Base-by-base conservation (phyloP, 2,329 filamentous ascomycete genomes). In the Bipolaris sorokiniana region DNA sequence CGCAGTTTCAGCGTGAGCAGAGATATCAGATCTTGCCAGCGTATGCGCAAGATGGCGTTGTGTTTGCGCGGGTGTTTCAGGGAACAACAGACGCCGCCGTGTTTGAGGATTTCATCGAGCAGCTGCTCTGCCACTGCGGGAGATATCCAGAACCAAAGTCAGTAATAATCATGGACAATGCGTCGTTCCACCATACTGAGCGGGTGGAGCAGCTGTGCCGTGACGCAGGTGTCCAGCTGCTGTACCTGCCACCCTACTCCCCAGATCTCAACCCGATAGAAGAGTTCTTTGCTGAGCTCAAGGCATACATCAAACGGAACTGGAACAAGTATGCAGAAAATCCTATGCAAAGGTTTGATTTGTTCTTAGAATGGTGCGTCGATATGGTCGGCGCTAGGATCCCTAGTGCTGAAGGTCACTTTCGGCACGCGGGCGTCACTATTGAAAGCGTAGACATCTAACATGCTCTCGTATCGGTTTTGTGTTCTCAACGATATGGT, bases 241-340 rank as follows among this genome's bases (percentile, higher is more conserved):
- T 68, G 36, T 76, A 70, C 59, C 53, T 78, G 37, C 68, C 74
- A 28, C 73, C 66, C 11, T 78, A 77, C 59, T 77, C 69, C 26
- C 74, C 72, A 16, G 69, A 77, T 55, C 61, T 77, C 3, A 77
- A 77, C 59, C 73, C 67, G 20, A 76, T 78, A 57, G 67, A 77
- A 61, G 71, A 77, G 61, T 72, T 74, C 49, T 78, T 78, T 66
- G 54, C 66, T 6, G 69, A 74, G 55, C 59, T 77, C 7, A 78
- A 78, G 50, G 61, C 60, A 23, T 76, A 69, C 48, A 72, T 78
- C 33, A 72, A 68, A 49, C 40, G 45, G 28, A 42, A 48, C 53
- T 65, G 64, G 57, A 50, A 68, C 31, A 62, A 57, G 48, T 65
- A 45, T 16, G 40, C n/a, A 58, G 26, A 48, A 36, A 45, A 51